phyloP scores from a whole-genome alignment of 1,284 basidiomycete genomes.

The Kalmanozyma brasiliensis region DNA sequence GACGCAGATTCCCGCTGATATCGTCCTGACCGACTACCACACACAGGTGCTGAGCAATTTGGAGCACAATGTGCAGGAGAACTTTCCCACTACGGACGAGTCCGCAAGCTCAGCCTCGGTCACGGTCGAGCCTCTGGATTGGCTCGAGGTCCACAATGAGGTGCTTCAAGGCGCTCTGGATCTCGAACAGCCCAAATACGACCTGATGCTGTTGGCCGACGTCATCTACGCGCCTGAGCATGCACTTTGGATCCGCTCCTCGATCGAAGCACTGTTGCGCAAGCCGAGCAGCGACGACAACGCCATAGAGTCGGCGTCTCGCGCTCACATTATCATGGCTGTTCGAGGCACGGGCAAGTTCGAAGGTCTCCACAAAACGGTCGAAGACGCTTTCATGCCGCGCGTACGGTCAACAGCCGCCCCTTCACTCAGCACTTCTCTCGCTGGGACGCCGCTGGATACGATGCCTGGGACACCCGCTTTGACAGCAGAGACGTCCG shows the following conservation, averaged over 20 bases:
- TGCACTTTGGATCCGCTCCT: constrained; percentile 43
- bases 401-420: background rate
- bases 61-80: constrained; percentile 30
- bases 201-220: constrained; percentile 41
- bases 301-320: constrained; percentile 1
- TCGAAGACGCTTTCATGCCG: constrained; percentile 38
- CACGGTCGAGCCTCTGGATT: constrained; percentile 37
- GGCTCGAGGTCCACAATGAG: constrained; percentile 31
- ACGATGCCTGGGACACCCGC: constrained; percentile 40
- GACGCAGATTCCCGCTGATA: constrained; percentile 8
- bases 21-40: constrained; percentile 51
- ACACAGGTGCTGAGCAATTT: constrained; percentile 37
- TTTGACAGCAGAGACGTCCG: background rate
- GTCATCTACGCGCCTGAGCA: constrained; percentile 48
- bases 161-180: constrained; percentile 1
- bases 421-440: constrained; percentile 28
- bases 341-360: constrained; percentile 44
- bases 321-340: constrained; percentile 47
- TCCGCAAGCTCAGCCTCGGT: constrained; percentile 15
- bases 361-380: constrained; percentile 33
- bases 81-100: constrained; percentile 7
- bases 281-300: constrained; percentile 4
- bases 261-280: constrained; percentile 33
- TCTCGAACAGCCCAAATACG: constrained; percentile 11
- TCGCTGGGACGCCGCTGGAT: constrained; percentile 24